Evolutionary conservation across 441 rosid species (phyloP).

Genomic region (Lepidium campestre): DNA sequence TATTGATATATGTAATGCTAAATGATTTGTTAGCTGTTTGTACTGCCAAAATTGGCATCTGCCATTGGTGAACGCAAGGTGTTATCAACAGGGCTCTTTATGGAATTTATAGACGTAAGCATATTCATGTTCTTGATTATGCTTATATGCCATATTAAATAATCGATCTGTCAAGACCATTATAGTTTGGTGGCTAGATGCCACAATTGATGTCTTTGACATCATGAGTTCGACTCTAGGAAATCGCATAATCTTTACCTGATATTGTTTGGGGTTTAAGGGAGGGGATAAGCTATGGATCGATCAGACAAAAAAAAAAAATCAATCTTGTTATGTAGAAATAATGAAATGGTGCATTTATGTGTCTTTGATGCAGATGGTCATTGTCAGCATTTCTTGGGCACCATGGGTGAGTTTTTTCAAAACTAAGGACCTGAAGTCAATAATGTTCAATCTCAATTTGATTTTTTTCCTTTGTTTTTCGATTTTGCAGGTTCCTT

Average conservation of each 20-base stretch:
- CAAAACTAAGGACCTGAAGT: background rate
- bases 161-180: too few species aligned
- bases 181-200: too few species aligned
- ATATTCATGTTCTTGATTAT: background rate
- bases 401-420: slow-evolving; percentile 54
- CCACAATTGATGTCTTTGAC: too few species aligned
- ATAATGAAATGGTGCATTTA: background rate
- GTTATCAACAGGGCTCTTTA: slow-evolving; percentile 65
- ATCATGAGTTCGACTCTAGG: too few species aligned
- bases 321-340: background rate
- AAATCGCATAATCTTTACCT: too few species aligned
- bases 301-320: too few species aligned
- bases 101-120: slow-evolving; percentile 45
- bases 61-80: slow-evolving; percentile 54
- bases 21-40: slow-evolving; percentile 39
- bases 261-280: too few species aligned
- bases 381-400: slow-evolving; percentile 69
- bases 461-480: background rate
- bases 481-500: slow-evolving; percentile 61
- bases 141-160: background rate
- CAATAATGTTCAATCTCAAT: background rate
- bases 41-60: slow-evolving; percentile 63
- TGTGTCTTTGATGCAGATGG: slow-evolving; percentile 43
- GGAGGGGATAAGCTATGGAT: too few species aligned
- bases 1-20: background rate